Base-by-base conservation (phyloP, 371 early-diverging fungal genomes). In the Mortierella sp. region DNA sequence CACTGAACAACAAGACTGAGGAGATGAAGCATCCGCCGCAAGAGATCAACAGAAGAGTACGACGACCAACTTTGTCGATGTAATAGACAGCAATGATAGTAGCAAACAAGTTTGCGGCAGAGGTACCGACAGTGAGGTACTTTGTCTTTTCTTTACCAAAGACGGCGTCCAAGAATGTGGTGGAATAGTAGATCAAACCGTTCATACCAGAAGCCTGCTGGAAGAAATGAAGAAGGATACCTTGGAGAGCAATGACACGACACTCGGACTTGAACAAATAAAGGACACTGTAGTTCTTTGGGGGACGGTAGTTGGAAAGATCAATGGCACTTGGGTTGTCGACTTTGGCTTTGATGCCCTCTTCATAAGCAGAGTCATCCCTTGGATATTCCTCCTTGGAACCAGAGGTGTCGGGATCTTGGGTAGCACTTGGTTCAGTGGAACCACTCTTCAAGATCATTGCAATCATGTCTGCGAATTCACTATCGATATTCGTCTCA, bases 201-300 rank as follows among this genome's bases (percentile, higher is more conserved):
- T 96, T 96, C 87, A 98, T 94, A 55, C 96, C 97, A 47, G 92
- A 90, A 10, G 95, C 86, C 79, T 97, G 96, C 75, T 96, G 97
- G 26, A 81, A 70, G 6, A 84, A 79, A 51, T 90, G 89, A 24
- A 91, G 66, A 8, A 72, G 24, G 16, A 90, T 30, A 37, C 87
- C 86, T 30, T 83, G 85, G 5, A 86, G n/a, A 30, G 93, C 87
- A 51, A 96, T 83, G 62, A 92, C 91, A 10, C 85, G 75, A 47
- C 88, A 85, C 57, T 85, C 87, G 63, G 88, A 86, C 5, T 35
- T 70, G 65, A 90, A 89, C 4, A 91, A 70, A n/a, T 86, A 75
- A 6, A 69, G 2, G 54, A 87, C 75, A 5, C 72, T 75, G 72
- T 87, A 86, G 18, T 45, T 64, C 10, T 68, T 45, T 14, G 64